Evolutionary conservation across 164 flowering plant genomes (phyloP), one percentile per base, ranked within the genome.

Genomic region (Sextonia rubra): DNA sequence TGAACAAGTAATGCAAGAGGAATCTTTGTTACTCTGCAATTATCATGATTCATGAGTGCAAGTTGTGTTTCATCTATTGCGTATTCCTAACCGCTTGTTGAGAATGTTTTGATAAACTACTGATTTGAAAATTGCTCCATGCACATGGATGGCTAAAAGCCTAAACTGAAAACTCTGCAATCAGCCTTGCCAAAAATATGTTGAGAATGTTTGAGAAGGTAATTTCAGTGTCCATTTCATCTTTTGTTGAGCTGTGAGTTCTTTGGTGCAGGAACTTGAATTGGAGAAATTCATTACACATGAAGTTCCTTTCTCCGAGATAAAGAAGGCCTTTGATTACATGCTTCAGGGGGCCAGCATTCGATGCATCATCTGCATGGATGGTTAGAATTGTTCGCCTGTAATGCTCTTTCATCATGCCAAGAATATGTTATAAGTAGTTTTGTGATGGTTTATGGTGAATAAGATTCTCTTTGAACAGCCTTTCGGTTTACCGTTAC

Each of bases 241-340:
- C 12, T 32, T 37, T 71, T 30, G 14, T 27, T 71, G 73, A 11
- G 24, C 29, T 23, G 66, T 22, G 18, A 27, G 3, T 30, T 68
- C 4, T 32, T 6, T 25, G 18, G 26, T 76, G 66, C 77, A 89
- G 88, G 91, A 89, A 70, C 77, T 90, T 56, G 88, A 90, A 69
- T 26, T 86, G 79, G 91, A 89, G 77, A 91, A 87, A 37, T 91
- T 87, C 71, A 86, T 90, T 49, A 90, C 91, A 6, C 97, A 91
- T 78, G 61, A 77, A 63, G 83, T 91, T 12, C 73, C 88, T 0
- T 91, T 91, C 79, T 66, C 85, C 3, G 92, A 91, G 73, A 91
- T 91, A 77, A 91, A 91, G 87, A 91, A 87, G 60, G 91, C 92
- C 0, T 90, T 90, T 73, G 94, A 90, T 0, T 79, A 70, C 71